Percentiles rank a stretch among this genome's conserved stretches.
phyloP scores from a whole-genome alignment of 192 early-diverging fungal species.

The Neocallimastix lanati region DNA sequence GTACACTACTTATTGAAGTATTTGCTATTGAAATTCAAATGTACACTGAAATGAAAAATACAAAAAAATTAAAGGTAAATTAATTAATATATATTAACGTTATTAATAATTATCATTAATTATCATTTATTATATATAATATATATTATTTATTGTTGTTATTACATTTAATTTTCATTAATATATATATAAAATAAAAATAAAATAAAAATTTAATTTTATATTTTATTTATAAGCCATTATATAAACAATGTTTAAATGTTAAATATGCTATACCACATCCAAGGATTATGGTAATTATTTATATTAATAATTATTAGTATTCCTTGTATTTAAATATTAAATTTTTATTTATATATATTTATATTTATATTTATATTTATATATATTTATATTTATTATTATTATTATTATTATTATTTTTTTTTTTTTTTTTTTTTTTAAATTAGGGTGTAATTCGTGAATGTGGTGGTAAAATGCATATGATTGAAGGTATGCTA shows the following conservation, averaged over 20 bases:
- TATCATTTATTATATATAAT: too few relatives aligned
- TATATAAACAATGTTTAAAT: slow-evolving; percentile 71
- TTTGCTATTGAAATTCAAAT: slow-evolving; percentile 93
- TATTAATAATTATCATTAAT: too few relatives aligned
- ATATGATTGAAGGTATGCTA: slow-evolving; percentile 70
- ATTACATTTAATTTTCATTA: too few relatives aligned
- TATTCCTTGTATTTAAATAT: neutral
- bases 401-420: too few relatives aligned
- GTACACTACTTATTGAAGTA: slow-evolving; percentile 82
- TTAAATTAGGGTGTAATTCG: slow-evolving; percentile 69
- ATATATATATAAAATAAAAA: too few relatives aligned
- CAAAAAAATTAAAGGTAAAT: slow-evolving; percentile 68
- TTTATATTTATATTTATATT: too few relatives aligned
- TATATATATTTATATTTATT: too few relatives aligned
- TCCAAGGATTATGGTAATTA: slow-evolving; percentile 65
- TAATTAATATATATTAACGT: too few relatives aligned
- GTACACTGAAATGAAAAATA: slow-evolving; percentile 74
- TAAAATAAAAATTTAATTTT: neutral
- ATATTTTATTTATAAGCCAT: slow-evolving; percentile 16
- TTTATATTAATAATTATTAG: neutral
- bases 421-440: too few relatives aligned
- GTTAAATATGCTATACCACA: slow-evolving; percentile 90
- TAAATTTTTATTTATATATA: neutral
- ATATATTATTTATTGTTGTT: too few relatives aligned
- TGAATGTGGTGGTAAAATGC: slow-evolving; percentile 96